These are phyloP conservation scores for Aechmea fasciata DNA, from an alignment of 176 grass and related monocot species.

Conservation along the genomic window DNA sequence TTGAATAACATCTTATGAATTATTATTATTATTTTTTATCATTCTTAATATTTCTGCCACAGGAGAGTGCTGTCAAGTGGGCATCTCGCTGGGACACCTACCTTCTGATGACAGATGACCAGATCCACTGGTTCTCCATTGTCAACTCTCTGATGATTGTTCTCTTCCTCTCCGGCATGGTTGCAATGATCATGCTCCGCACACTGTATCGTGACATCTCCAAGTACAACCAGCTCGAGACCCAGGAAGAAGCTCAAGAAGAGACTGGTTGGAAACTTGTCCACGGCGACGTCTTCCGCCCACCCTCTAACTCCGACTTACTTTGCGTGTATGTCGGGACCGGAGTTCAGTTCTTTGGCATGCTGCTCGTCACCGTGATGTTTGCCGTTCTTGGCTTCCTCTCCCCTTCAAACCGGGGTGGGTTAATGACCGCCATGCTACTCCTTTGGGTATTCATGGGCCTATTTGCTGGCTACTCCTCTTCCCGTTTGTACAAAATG, in stretches of 20 bases:
- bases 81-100: conserved; percentile 95
- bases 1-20: background rate
- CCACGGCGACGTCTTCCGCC: conserved; percentile 84
- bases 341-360: conserved; percentile 80
- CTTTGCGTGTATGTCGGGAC: conserved; percentile 72
- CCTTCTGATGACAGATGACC: conserved; percentile 84
- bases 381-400: conserved; percentile 80
- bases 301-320: conserved; percentile 42
- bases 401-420: conserved; percentile 67
- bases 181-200: conserved; percentile 95
- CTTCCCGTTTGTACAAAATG: conserved; percentile 58
- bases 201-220: conserved; percentile 74
- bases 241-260: conserved; percentile 86
- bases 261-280: conserved; percentile 97
- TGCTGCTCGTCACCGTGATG: conserved; percentile 77
- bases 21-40: background rate
- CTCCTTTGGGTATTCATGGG: conserved; percentile 89
- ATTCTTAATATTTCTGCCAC: background rate
- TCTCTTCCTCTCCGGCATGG: conserved; percentile 80
- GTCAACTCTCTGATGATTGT: conserved; percentile 88
- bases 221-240: conserved; percentile 85
- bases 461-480: conserved; percentile 65
- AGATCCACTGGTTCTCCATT: conserved; percentile 94
- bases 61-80: conserved; percentile 89
- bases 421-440: conserved; percentile 76